Evolutionary conservation across 352 stramenopile genomes (phyloP), one percentile per base, ranked within the genome.

Genomic region (Phytopythium cucurbitacearum): DNA sequence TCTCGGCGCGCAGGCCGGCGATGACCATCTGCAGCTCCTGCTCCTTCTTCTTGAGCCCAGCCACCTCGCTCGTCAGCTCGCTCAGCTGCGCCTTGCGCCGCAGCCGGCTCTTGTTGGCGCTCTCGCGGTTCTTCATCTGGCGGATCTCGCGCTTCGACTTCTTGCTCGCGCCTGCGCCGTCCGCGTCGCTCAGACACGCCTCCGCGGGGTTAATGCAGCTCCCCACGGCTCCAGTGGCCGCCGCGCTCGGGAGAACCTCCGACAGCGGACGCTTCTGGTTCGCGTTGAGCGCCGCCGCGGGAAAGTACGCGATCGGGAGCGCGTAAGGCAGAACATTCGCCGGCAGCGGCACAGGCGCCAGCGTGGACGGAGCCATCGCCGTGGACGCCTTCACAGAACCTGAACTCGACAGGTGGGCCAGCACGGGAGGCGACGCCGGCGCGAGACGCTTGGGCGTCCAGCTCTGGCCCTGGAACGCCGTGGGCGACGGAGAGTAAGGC

Each of bases 91-190:
- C 76, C 66, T 91, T 93, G 44, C 80, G 74, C 5, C 78, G 76
- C 45, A 89, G 45, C 21, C 82, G 80, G 40, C 77, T 90, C 58
- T 85, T 85, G 73, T 93, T 93, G 53, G 82, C 82, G 51, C 82
- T 93, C 53, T 93, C 82, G 40, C 82, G 73, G 70, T 93, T 93
- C 58, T 93, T 93, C 82, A 93, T 93, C 60, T 91, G 74, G 3
- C 82, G 80, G 46, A 91, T 89, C 59, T 89, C 82, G 15, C 80
- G 73, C 71, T 91, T 93, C 5, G 80, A 87, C 28, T 87, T 87
- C 54, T 88, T 89, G 28, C 62, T 42, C 36, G 66, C 57, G 51
- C 39, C 15, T 12, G 21, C 21, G 32, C 38, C 11, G 38, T 47
- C 40, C 6, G 47, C 53, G 40, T 70, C 65, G 16, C 43, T 37